phyloP scores from a whole-genome alignment of 257 asterid species.

The Penstemon eatonii region DNA sequence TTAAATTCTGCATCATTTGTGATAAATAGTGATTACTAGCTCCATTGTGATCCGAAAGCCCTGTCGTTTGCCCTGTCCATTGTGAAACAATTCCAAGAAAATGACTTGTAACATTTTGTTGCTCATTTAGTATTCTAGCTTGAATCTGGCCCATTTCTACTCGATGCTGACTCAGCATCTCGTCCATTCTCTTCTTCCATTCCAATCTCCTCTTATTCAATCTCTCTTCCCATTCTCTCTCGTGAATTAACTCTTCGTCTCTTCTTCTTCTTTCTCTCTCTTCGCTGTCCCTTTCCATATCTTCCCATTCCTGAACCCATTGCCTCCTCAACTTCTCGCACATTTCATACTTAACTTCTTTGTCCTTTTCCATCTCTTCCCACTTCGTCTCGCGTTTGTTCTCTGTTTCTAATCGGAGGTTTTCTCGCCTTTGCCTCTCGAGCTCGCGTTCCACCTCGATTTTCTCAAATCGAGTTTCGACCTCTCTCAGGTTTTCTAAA shows the following conservation, averaged over 20 bases:
- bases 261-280: slow-evolving; percentile 65
- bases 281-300: slow-evolving; percentile 71
- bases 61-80: slow-evolving; percentile 77
- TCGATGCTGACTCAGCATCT: slow-evolving; percentile 68
- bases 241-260: slow-evolving; percentile 63
- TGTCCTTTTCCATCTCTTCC: slow-evolving; percentile 66
- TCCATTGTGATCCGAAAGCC: slow-evolving; percentile 76
- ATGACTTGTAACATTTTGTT: slow-evolving; percentile 79
- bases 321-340: slow-evolving; percentile 60
- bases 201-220: slow-evolving; percentile 69
- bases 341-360: slow-evolving; percentile 49
- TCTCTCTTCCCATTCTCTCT: slow-evolving; percentile 83
- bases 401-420: slow-evolving; percentile 53
- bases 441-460: slow-evolving; percentile 69
- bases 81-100: slow-evolving; percentile 83
- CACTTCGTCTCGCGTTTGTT: slow-evolving; percentile 59
- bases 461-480: slow-evolving; percentile 74
- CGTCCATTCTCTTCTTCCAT: slow-evolving; percentile 85
- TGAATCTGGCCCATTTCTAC: slow-evolving; percentile 84
- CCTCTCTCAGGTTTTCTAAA: slow-evolving; percentile 60
- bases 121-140: slow-evolving; percentile 82
- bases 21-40: slow-evolving; percentile 79
- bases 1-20: slow-evolving; percentile 95
- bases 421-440: slow-evolving; percentile 74
- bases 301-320: slow-evolving; percentile 76